Evolutionary conservation across 495 filamentous ascomycete species (phyloP).

Genomic region (Geoglossum glabrum): DNA sequence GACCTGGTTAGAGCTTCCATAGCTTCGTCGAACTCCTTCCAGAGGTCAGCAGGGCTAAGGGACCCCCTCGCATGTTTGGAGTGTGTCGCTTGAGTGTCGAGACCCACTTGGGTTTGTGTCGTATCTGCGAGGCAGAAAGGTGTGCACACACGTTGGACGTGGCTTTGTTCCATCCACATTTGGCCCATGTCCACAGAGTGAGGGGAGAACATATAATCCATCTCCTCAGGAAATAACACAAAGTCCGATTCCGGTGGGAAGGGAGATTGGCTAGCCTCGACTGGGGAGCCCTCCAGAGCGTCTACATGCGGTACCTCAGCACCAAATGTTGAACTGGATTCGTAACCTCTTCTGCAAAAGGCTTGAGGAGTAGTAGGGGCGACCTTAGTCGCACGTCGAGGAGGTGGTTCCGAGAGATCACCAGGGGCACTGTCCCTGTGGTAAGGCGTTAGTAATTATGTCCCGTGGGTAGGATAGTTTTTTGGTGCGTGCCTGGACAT

Average conservation of each 20-base stretch:
- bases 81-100: too few relatives aligned
- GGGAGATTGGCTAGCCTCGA: background rate
- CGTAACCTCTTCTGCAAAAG: too few relatives aligned
- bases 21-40: too few relatives aligned
- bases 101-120: too few relatives aligned
- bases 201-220: background rate
- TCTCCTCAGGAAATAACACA: background rate
- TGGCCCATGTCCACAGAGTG: background rate
- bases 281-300: background rate
- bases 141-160: too few relatives aligned
- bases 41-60: too few relatives aligned
- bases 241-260: background rate
- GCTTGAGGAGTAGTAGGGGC: background rate
- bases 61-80: too few relatives aligned
- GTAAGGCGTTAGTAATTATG: background rate
- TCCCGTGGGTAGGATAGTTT: background rate
- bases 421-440: background rate
- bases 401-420: background rate
- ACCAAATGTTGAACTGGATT: background rate
- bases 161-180: background rate
- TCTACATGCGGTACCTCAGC: background rate
- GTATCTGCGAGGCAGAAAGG: too few relatives aligned
- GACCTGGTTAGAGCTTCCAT: too few relatives aligned
- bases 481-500: background rate
- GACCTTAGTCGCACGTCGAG: background rate